Percentiles rank a stretch among this genome's conserved stretches.
phyloP scores from a whole-genome alignment of 2,329 filamentous ascomycete genomes.

The Rutstroemia sp. region DNA sequence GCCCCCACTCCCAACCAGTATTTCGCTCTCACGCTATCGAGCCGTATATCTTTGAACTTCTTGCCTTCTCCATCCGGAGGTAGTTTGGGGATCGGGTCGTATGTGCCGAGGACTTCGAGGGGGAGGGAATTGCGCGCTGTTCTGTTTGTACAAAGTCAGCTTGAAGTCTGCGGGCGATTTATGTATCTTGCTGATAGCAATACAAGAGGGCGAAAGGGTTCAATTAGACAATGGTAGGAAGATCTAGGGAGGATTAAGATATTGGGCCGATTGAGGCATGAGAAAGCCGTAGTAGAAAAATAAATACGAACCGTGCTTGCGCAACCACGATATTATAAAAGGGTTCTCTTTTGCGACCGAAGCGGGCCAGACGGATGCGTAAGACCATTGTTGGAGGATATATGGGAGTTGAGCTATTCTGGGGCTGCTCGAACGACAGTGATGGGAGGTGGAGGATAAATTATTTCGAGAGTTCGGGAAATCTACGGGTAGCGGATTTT shows the following conservation, averaged over 20 bases:
- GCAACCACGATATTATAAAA: conserved; percentile 97
- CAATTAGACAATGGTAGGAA: too few relatives aligned
- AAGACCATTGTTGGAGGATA: conserved; percentile 64
- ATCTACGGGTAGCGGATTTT: conserved; percentile 3
- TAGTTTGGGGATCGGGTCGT: conserved; percentile 59
- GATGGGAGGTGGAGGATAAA: not conserved
- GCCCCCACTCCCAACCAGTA: conserved; percentile 98
- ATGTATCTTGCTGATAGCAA: not conserved
- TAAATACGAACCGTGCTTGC: conserved; percentile 66
- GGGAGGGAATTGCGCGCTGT: conserved; percentile 82
- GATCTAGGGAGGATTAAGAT: too few relatives aligned
- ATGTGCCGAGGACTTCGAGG: conserved; percentile 81
- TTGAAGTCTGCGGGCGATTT: too few relatives aligned
- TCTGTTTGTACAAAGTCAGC: conserved; percentile 36
- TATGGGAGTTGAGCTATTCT: conserved; percentile 2
- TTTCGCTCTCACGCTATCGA: conserved; percentile 72
- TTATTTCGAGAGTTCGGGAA: conserved; percentile 10
- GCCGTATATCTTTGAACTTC: conserved; percentile 83
- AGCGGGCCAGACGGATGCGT: conserved; percentile 87
- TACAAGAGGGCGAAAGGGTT: too few relatives aligned
- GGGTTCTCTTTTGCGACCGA: conserved; percentile 79
- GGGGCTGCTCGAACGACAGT: not conserved
- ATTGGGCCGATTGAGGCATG: too few relatives aligned
- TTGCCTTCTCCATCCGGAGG: conserved; percentile 55
- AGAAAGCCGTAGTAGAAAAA: not conserved